A percentile compares a stretch with the other conserved stretches of the same genome.
Evolutionary conservation across 139 green algal genomes (phyloP).

Genomic region (Spirogloea muscicola): DNA sequence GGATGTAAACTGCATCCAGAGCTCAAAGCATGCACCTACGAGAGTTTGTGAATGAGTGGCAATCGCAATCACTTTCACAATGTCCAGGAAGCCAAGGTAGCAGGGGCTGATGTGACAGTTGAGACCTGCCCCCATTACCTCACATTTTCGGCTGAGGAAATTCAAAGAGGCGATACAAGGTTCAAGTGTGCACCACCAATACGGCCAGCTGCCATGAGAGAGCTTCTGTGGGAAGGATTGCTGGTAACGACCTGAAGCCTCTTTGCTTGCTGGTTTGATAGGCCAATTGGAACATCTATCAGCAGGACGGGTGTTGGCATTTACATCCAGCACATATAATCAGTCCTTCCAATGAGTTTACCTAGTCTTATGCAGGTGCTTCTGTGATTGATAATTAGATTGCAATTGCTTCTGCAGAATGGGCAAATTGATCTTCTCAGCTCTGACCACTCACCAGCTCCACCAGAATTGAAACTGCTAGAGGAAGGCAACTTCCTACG

Average conservation of each 20-base stretch:
- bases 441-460: slow-evolving; percentile 87
- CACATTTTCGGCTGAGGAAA: slow-evolving; percentile 69
- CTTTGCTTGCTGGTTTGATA: too few relatives aligned
- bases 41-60: too few relatives aligned
- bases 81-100: slow-evolving; percentile 29
- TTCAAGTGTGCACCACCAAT: slow-evolving; percentile 82
- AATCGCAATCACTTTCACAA: background rate
- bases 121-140: slow-evolving; percentile 95
- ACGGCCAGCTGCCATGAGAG: slow-evolving; percentile 60
- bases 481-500: slow-evolving; percentile 76
- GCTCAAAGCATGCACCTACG: too few relatives aligned
- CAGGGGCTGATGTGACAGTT: slow-evolving; percentile 68
- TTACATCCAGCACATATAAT: background rate
- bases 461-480: slow-evolving; percentile 66
- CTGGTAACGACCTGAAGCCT: slow-evolving; percentile 21
- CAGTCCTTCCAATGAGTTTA: background rate
- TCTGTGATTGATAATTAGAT: background rate
- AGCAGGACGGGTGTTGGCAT: background rate
- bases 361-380: background rate
- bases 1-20: too few relatives aligned
- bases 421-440: slow-evolving; percentile 57
- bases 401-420: slow-evolving; percentile 18
- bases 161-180: slow-evolving; percentile 66
- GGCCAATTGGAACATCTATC: background rate
- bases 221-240: slow-evolving; percentile 58